These are phyloP conservation scores for Thamnidium elegans DNA, from an alignment of 192 early-diverging fungal genomes.

Conservation along the genomic window DNA sequence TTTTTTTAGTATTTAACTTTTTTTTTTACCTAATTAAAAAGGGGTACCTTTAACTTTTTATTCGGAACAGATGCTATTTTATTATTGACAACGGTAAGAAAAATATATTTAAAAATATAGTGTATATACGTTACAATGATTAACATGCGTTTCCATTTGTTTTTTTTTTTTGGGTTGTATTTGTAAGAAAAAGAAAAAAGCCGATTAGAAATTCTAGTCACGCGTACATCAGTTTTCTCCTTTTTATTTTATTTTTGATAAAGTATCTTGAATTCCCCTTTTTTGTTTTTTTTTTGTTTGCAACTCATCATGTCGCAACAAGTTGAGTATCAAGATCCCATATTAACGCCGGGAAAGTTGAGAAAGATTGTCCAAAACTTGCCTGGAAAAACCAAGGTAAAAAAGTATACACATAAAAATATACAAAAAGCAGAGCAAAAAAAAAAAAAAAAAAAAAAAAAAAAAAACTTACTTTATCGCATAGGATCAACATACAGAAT, in stretches of 20 bases:
- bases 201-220: too few relatives aligned
- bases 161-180: too few relatives aligned
- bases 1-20: too few relatives aligned
- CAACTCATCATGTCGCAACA: background rate
- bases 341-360: conserved; percentile 49
- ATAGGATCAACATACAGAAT: conserved; percentile 33
- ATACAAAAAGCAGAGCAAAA: too few relatives aligned
- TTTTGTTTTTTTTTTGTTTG: background rate
- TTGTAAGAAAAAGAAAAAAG: too few relatives aligned
- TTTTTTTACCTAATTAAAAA: too few relatives aligned
- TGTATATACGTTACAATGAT: too few relatives aligned
- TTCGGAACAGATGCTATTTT: too few relatives aligned
- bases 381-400: conserved; percentile 49
- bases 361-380: conserved; percentile 52
- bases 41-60: too few relatives aligned
- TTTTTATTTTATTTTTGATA: conserved; percentile 1
- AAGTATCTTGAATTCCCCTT: background rate
- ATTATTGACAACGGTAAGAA: too few relatives aligned
- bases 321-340: conserved; percentile 41
- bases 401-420: conserved; percentile 13
- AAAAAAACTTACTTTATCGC: background rate
- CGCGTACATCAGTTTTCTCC: background rate
- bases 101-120: too few relatives aligned
- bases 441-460: conserved; percentile 42
- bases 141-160: too few relatives aligned